Percentiles rank a stretch among this genome's conserved stretches.
phyloP scores from a whole-genome alignment of 1,284 basidiomycete species.

The Meira nashicola region DNA sequence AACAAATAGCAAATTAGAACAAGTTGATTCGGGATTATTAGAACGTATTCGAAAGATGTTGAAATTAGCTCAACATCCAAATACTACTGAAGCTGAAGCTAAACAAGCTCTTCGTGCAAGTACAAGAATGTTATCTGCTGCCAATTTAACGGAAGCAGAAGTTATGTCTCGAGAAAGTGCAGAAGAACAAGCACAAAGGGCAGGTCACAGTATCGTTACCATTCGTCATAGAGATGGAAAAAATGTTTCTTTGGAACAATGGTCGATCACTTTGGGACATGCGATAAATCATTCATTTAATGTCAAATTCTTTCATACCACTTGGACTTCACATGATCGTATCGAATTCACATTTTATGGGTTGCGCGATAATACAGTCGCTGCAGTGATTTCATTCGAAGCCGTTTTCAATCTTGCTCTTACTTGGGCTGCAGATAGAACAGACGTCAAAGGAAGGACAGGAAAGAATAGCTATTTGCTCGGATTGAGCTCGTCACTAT shows the following conservation, averaged over 20 bases:
- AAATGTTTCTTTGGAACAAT: constrained; percentile 22
- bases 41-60: constrained; percentile 33
- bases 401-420: constrained; percentile 38
- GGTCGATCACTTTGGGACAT: constrained; percentile 26
- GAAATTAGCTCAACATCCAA: constrained; percentile 27
- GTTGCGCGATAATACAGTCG: constrained; percentile 31
- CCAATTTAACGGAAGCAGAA: constrained; percentile 34
- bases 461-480: constrained; percentile 31
- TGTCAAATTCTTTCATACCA: constrained; percentile 27
- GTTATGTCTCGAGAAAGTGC: constrained; percentile 22
- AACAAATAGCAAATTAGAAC: constrained; percentile 17
- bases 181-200: constrained; percentile 18
- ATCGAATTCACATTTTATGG: constrained; percentile 37
- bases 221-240: constrained; percentile 21
- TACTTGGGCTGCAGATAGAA: constrained; percentile 25
- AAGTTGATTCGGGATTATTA: constrained; percentile 22
- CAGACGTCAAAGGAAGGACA: constrained; percentile 18
- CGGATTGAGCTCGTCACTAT: constrained; percentile 22
- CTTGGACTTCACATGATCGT: constrained; percentile 19
- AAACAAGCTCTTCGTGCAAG: constrained; percentile 28
- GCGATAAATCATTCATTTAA: constrained; percentile 31
- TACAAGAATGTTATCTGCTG: constrained; percentile 27
- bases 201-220: constrained; percentile 27
- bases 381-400: constrained; percentile 35
- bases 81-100: constrained; percentile 30